phyloP scores from a whole-genome alignment of 176 grass and related monocot genomes.

The Chrysopogon serrulatus region DNA sequence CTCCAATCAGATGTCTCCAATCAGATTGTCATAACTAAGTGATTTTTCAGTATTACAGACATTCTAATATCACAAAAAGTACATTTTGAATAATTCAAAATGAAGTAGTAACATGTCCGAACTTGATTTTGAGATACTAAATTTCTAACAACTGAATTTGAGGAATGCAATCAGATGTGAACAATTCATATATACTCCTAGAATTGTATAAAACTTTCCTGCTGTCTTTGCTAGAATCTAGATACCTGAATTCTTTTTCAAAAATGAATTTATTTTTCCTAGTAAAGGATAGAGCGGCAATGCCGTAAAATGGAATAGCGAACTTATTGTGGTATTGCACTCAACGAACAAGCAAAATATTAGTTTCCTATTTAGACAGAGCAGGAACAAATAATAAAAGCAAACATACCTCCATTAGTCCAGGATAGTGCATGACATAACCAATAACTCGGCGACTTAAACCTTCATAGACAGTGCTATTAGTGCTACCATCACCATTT shows the following conservation, averaged over 20 bases:
- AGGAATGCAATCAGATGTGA: neutral
- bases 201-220: neutral
- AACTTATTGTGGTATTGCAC: conserved; percentile 2
- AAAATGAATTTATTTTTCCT: neutral
- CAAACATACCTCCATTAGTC: conserved; percentile 62
- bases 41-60: neutral
- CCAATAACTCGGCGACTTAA: conserved; percentile 77
- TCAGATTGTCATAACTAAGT: neutral
- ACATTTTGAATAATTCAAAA: neutral
- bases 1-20: no score
- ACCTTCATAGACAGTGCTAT: conserved; percentile 68
- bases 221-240: neutral
- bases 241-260: neutral
- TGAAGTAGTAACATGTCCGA: neutral
- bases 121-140: conserved; percentile 4
- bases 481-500: conserved; percentile 89
- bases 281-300: neutral
- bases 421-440: conserved; percentile 82
- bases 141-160: neutral
- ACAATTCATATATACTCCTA: neutral
- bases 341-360: neutral
- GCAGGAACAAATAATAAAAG: neutral
- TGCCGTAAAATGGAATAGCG: neutral
- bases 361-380: neutral
- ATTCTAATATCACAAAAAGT: neutral